A percentile compares a stretch with the other conserved stretches of the same genome.
These are phyloP conservation scores for Chlamydomonas asymmetrica DNA, from an alignment of 139 green algal genomes.

Conservation along the genomic window DNA sequence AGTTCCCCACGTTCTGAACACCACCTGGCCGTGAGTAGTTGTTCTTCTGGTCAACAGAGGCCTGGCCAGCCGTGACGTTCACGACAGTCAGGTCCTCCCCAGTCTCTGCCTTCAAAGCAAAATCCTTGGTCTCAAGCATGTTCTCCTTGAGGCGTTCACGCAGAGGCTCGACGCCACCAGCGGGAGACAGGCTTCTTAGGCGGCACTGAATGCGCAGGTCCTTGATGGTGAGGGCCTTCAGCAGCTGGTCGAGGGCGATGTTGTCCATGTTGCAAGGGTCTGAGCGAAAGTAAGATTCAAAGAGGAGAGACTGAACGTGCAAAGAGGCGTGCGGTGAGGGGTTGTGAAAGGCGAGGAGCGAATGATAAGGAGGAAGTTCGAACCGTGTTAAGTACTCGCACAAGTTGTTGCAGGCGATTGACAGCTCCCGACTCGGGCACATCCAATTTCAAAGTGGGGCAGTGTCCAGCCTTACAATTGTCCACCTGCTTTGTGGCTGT, in stretches of 20 bases:
- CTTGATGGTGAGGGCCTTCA: conserved; percentile 32
- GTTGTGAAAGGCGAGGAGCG: no score
- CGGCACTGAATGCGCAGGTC: conserved; percentile 41
- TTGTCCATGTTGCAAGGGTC: conserved; percentile 12
- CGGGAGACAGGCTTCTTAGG: conserved; percentile 29
- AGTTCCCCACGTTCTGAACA: conserved; percentile 52
- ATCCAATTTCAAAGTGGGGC: no score
- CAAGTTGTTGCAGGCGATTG: no score
- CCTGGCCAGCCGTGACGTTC: conserved; percentile 17
- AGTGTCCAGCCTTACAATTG: no score
- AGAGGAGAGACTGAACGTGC: no score
- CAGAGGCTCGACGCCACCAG: conserved; percentile 34
- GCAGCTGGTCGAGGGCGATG: conserved; percentile 25
- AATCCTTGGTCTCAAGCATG: conserved; percentile 35
- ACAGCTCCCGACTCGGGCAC: no score
- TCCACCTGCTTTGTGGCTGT: no score
- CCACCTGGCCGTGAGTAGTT: conserved; percentile 35
- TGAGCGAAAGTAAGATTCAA: no score
- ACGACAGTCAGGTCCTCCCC: conserved; percentile 32
- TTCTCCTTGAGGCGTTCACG: conserved; percentile 42
- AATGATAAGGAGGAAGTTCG: no score
- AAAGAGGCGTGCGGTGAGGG: no score
- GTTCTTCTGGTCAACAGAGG: conserved; percentile 30
- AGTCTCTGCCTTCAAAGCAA: conserved; percentile 42
- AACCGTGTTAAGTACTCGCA: no score